These are phyloP conservation scores for Phytophthora hybrid DNA, from an alignment of 352 stramenopile species.

Conservation along the genomic window DNA sequence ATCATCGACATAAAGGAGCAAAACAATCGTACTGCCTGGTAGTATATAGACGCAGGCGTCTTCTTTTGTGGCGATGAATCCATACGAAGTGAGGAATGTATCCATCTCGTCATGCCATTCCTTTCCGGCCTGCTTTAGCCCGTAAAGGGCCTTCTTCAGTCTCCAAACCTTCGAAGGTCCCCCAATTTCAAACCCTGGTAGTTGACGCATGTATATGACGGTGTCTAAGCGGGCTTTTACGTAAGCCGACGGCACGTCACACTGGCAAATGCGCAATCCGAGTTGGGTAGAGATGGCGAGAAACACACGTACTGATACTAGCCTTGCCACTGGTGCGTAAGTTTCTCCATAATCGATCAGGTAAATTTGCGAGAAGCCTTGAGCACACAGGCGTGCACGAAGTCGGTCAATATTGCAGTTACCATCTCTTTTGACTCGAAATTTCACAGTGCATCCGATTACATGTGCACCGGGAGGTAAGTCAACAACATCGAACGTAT, in stretches of 20 bases:
- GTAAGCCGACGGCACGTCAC: conserved; percentile 12
- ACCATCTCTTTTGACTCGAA: conserved; percentile 11
- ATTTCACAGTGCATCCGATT: background rate
- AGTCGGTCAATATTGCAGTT: conserved; percentile 3
- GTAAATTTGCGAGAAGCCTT: conserved; percentile 5
- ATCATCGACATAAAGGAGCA: conserved; percentile 4
- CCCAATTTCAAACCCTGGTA: conserved; percentile 6
- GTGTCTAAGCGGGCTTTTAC: background rate
- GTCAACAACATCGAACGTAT: background rate
- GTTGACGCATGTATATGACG: conserved; percentile 13
- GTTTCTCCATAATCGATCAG: conserved; percentile 14
- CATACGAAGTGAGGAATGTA: too few species aligned
- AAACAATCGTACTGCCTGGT: too few species aligned
- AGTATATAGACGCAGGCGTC: conserved; percentile 1
- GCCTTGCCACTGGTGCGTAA: conserved; percentile 2
- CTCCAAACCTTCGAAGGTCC: conserved; percentile 7
- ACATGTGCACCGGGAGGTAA: background rate
- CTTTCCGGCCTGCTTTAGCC: conserved; percentile 6
- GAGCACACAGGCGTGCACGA: background rate
- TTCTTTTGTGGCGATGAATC: too few species aligned
- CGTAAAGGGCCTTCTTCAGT: conserved; percentile 11
- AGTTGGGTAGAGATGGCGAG: background rate
- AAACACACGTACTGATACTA: conserved; percentile 15
- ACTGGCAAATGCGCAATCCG: background rate
- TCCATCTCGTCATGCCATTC: conserved; percentile 13